phyloP scores from a whole-genome alignment of 306 rosid species.

The Cucumis cinereus region DNA sequence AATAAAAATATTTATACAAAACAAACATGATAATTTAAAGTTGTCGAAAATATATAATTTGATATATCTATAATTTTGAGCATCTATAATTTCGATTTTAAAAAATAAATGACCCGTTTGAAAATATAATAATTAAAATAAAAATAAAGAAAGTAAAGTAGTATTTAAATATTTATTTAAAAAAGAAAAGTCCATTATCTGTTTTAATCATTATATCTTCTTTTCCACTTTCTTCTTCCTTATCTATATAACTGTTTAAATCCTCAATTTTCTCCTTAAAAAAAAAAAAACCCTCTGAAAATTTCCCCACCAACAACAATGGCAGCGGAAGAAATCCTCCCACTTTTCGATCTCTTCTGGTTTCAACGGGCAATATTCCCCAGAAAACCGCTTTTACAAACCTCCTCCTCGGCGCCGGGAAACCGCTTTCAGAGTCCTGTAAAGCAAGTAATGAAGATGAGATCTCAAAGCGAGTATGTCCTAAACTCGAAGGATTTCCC shows the following conservation, averaged over 20 bases:
- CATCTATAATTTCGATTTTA: too few species aligned
- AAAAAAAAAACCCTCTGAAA: neutral
- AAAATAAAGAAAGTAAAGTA: too few species aligned
- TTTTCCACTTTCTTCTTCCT: neutral
- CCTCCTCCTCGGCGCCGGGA: neutral
- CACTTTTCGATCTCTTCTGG: conserved; percentile 56
- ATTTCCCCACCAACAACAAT: neutral
- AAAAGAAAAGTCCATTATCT: neutral
- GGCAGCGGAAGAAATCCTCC: conserved; percentile 49
- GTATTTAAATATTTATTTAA: too few species aligned
- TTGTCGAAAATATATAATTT: too few species aligned
- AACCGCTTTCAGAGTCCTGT: conserved; percentile 4
- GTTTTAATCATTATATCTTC: neutral
- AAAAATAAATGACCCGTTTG: too few species aligned
- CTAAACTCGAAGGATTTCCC: conserved; percentile 8
- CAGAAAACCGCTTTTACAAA: conserved; percentile 14
- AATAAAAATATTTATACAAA: too few species aligned
- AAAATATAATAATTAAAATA: too few species aligned
- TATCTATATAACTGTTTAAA: neutral
- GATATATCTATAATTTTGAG: too few species aligned
- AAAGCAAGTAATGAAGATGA: conserved; percentile 10
- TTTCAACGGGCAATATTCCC: conserved; percentile 27
- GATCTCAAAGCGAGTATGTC: conserved; percentile 39
- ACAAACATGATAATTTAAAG: too few species aligned
- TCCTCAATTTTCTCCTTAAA: neutral